phyloP scores from a whole-genome alignment of 192 early-diverging fungal genomes.

The Podila epigama region DNA sequence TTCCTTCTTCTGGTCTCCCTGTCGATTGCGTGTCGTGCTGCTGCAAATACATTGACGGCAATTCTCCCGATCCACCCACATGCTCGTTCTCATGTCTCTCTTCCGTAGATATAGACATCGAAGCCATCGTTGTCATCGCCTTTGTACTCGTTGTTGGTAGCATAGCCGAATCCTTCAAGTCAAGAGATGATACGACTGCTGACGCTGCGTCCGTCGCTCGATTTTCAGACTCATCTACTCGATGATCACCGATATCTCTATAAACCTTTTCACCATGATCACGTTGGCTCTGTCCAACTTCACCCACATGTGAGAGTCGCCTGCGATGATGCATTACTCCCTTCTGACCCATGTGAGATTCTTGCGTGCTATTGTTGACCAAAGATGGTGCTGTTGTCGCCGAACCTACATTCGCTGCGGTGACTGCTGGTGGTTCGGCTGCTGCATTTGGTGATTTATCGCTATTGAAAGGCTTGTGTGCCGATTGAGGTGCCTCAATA shows the following conservation, averaged over 20 bases:
- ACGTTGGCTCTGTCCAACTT: too few relatives aligned
- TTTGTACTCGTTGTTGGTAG: neutral
- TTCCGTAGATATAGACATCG: neutral
- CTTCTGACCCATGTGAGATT: neutral
- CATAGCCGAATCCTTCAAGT: too few relatives aligned
- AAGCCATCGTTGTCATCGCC: neutral
- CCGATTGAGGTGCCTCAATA: neutral
- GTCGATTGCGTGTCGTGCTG: too few relatives aligned
- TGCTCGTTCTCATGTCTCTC: neutral
- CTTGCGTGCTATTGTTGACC: neutral
- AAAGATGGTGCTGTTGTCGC: neutral
- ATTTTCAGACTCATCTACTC: too few relatives aligned
- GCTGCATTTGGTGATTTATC: too few relatives aligned
- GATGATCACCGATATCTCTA: too few relatives aligned
- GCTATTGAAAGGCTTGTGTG: neutral
- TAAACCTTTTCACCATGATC: neutral
- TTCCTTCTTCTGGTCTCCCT: too few relatives aligned
- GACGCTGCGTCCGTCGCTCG: too few relatives aligned
- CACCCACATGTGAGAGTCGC: too few relatives aligned
- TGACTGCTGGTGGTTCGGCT: too few relatives aligned
- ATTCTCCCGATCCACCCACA: neutral
- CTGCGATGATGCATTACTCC: neutral
- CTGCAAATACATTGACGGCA: neutral
- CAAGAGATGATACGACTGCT: too few relatives aligned
- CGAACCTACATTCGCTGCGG: neutral